Evolutionary conservation across 2,329 filamentous ascomycete genomes (phyloP).

Genomic region (Plenodomus biglobosus): DNA sequence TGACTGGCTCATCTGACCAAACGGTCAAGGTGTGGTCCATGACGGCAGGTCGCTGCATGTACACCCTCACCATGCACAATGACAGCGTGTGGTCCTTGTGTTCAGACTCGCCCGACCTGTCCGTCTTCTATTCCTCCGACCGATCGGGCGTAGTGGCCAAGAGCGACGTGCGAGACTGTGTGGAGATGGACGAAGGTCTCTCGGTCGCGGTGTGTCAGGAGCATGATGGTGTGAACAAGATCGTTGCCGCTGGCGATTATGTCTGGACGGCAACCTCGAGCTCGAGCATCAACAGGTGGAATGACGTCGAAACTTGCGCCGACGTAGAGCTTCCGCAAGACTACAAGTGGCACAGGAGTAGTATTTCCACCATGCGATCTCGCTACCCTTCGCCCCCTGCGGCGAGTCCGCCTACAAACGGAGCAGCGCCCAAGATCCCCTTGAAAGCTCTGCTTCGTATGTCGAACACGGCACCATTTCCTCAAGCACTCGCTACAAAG

Average conservation of each 20-base stretch:
- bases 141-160: constrained; percentile 93
- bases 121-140: constrained; percentile 93
- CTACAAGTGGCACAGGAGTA: constrained; percentile 57
- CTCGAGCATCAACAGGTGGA: constrained; percentile 91
- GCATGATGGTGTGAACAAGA: constrained; percentile 74
- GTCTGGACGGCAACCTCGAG: constrained; percentile 89
- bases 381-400: constrained; percentile 46
- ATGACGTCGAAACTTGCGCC: constrained; percentile 76
- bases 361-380: constrained; percentile 49
- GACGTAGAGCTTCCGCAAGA: constrained; percentile 62
- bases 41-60: constrained; percentile 92
- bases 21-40: constrained; percentile 98
- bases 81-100: constrained; percentile 96
- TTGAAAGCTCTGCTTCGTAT: constrained; percentile 76
- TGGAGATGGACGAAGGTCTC: constrained; percentile 81
- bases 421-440: constrained; percentile 63
- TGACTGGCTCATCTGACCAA: constrained; percentile 94
- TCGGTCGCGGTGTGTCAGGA: constrained; percentile 92
- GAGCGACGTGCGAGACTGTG: constrained; percentile 78
- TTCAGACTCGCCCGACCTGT: constrained; percentile 81
- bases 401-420: constrained; percentile 35
- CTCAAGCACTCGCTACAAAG: constrained; percentile 54
- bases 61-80: constrained; percentile 98
- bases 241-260: constrained; percentile 67
- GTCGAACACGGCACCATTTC: constrained; percentile 80